Evolutionary conservation across 1,284 basidiomycete genomes (phyloP), one percentile per base, ranked within the genome.

Genomic region (Laetiporus sulphureus): DNA sequence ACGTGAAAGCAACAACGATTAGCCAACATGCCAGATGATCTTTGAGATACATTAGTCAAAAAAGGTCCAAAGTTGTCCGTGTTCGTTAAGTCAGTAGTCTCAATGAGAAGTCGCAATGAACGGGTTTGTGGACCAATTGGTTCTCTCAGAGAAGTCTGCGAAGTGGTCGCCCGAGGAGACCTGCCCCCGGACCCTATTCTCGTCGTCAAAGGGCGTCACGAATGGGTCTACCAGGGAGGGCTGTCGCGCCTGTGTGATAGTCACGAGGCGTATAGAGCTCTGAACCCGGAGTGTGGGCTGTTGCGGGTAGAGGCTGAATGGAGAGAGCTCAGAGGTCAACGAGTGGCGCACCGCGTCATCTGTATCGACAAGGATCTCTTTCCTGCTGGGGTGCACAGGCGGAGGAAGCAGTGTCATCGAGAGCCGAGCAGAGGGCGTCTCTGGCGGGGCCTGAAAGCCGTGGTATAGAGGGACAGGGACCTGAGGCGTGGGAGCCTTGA

Each of bases 121-220:
- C 18, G 57, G 53, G 46, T 58, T 56, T 39, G 52, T 48, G 38
- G 45, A 11, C 30, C 31, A 22, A 15, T 32, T 41, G 40, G 33
- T 32, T 45, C 45, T 50, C 35, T 41, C 53, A 47, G 49, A 42
- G 46, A 45, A 47, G 23, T n/a, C n/a, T n/a, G n/a, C n/a, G n/a
- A 41, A 40, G 32, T 44, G 36, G 19, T 27, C 40, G 39, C 15
- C 21, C 39, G 27, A 35, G 33, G 34, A 20, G 21, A 32, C 34
- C 12, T 34, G 16, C 16, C 16, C 18, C 16, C 16, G 37, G 40
- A 48, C 54, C 31, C 47, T 42, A 45, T 60, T 33, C 54, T 83
- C 77, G 55, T 86, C 84, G 58, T 88, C 85, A 62, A 87, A 88
- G 10, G 85, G 84, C 42, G 83, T 85, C 43, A 73, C 69, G 56